phyloP scores from a whole-genome alignment of 768 basidiomycete genomes.

The Auricularia sp. region DNA sequence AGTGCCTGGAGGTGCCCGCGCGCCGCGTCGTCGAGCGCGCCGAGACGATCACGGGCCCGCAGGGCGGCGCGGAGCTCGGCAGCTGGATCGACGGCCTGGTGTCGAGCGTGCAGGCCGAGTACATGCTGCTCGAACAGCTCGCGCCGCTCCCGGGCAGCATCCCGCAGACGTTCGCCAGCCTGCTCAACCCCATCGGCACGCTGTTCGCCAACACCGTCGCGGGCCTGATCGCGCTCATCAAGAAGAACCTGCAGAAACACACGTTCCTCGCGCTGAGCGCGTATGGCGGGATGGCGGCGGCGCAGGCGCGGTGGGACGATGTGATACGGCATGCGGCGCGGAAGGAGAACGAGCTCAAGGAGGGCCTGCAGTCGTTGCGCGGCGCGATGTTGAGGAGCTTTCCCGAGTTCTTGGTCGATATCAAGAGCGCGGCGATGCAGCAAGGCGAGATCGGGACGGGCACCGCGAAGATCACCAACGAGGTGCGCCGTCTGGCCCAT shows the following conservation, averaged over 20 bases:
- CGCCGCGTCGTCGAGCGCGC: constrained; percentile 61
- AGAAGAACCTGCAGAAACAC: constrained; percentile 67
- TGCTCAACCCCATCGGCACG: constrained; percentile 53
- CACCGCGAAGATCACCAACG: constrained; percentile 43
- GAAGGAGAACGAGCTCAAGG: constrained; percentile 57
- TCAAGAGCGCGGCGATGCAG: constrained; percentile 50
- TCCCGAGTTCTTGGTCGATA: constrained; percentile 71
- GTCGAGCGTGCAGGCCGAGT: constrained; percentile 44
- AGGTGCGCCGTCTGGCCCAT: constrained; percentile 15
- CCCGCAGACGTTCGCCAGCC: constrained; percentile 46
- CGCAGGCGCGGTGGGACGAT: constrained; percentile 44
- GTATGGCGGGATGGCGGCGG: constrained; percentile 45
- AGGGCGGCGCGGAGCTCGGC: constrained; percentile 60
- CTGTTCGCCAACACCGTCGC: constrained; percentile 58
- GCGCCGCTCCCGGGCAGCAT: constrained; percentile 48
- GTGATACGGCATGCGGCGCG: constrained; percentile 14
- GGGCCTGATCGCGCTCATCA: constrained; percentile 54
- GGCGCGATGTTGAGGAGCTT: constrained; percentile 70
- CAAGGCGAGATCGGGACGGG: constrained; percentile 46
- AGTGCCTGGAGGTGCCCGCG: constrained; percentile 62
- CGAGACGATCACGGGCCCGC: constrained; percentile 55
- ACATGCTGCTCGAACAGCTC: constrained; percentile 51
- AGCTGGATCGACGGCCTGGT: constrained; percentile 59
- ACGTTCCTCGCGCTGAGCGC: constrained; percentile 70
- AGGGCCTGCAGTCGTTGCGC: constrained; percentile 49